Evolutionary conservation across 495 filamentous ascomycete species (phyloP).

Genomic region (Geoglossum glabrum): DNA sequence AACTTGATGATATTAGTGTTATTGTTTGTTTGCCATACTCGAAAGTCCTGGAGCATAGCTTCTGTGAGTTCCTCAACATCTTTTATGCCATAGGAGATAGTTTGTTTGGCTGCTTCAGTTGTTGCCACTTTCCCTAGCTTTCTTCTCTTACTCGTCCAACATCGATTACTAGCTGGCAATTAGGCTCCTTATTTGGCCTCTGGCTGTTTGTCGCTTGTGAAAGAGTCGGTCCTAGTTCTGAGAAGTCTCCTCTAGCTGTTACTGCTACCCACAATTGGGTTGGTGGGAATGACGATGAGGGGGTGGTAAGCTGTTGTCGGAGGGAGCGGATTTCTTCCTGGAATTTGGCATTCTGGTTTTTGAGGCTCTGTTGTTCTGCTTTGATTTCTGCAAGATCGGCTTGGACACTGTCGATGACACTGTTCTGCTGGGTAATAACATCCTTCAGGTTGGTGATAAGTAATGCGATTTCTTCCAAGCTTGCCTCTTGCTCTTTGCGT

Average conservation of each 20-base stretch:
- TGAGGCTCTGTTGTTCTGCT: not conserved
- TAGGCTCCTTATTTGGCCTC: not conserved
- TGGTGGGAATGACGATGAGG: not conserved
- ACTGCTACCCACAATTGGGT: not conserved
- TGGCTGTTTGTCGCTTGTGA: not conserved
- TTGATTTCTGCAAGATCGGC: not conserved
- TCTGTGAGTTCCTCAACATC: not conserved
- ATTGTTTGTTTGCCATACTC: conserved; percentile 5
- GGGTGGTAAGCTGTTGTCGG: not conserved
- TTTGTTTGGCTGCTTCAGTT: conserved; percentile 5
- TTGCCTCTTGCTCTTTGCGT: not conserved
- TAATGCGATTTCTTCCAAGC: not conserved
- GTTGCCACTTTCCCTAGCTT: not conserved
- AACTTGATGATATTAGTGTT: conserved; percentile 5
- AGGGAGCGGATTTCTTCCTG: not conserved
- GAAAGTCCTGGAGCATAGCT: conserved; percentile 1
- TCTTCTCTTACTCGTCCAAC: not conserved
- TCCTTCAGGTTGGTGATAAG: not conserved
- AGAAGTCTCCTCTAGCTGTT: not conserved
- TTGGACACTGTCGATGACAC: not conserved
- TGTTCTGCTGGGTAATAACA: not conserved
- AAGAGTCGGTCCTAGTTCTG: not conserved
- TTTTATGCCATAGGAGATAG: conserved; percentile 1
- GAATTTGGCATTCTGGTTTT: not conserved
- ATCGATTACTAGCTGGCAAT: not conserved